Percentiles rank a stretch among this genome's conserved stretches.
phyloP scores from a whole-genome alignment of 164 flowering plant genomes.

The Aristolochia contorta region DNA sequence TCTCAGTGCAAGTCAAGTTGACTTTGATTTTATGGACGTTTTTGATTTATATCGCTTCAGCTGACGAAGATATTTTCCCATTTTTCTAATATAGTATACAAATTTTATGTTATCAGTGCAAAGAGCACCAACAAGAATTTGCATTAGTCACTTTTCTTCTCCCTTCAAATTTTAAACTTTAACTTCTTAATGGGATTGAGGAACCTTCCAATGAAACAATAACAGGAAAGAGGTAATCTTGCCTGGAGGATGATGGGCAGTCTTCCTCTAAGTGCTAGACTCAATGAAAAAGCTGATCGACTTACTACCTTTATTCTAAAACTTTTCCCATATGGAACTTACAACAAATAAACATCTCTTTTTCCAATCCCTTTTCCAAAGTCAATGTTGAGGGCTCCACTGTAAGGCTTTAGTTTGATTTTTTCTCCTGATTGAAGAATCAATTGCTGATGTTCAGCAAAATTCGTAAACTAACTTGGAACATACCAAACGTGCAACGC shows the following conservation, averaged over 20 bases:
- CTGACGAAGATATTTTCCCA: too few species aligned
- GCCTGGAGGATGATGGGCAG: too few species aligned
- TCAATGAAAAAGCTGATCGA: too few species aligned
- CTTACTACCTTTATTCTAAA: too few species aligned
- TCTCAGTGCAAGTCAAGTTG: too few species aligned
- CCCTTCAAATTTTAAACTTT: neutral
- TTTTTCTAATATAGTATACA: too few species aligned
- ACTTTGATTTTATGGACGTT: too few species aligned
- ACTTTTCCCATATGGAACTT: constrained; percentile 29
- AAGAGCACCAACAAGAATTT: too few species aligned
- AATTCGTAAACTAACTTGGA: neutral
- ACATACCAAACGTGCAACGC: neutral
- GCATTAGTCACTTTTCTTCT: too few species aligned
- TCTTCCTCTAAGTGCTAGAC: too few species aligned
- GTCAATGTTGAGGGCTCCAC: constrained; percentile 82
- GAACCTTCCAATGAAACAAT: neutral
- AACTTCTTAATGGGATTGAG: neutral
- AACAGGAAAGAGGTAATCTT: neutral
- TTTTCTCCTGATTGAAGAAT: constrained; percentile 51
- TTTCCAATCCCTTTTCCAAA: constrained; percentile 91
- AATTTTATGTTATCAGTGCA: too few species aligned
- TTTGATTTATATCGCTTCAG: too few species aligned
- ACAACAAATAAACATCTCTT: constrained; percentile 83
- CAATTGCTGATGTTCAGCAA: neutral
- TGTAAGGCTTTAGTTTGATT: constrained; percentile 75